Evolutionary conservation across 1,139 yeast species (phyloP), one percentile per base, ranked within the genome.

Genomic region (Protomyces lactucae-debilis): DNA sequence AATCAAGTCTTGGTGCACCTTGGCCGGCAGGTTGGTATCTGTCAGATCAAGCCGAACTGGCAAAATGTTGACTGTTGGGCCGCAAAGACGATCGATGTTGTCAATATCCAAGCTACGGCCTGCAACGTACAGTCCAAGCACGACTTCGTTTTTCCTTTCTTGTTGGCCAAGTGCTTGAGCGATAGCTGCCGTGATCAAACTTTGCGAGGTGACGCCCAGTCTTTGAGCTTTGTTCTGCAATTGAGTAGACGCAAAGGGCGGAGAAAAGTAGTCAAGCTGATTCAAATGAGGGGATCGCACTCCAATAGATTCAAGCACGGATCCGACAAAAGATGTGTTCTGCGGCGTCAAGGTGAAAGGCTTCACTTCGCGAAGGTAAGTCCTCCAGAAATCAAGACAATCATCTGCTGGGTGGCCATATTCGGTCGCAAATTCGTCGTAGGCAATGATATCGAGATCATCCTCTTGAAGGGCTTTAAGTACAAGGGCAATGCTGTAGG

Each of bases 71-170:
- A 70, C 64, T 2, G 69, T 68, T 1, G 72, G 72, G 35, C 55
- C 69, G 14, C 57, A 35, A 21, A 65, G 16, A 5, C 52, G 60
- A 12, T 64, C 40, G 3, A 65, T 23, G 1, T 65, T 64, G 12
- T 45, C 61, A 23, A 67, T 28, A 12, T 61, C 64, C 10, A 48
- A 48, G 14, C 70, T 64, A 14, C 72, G 61, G 1, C 72, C 72
- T 14, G 72, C 69, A 23, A 65, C 64, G 61, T 70, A 70, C n/a
- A 70, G 40, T 1, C 72, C 72, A 43, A 69, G 56, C 12, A 60
- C 57, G 5, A 65, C 57, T 16, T 23, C 14, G 12, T 37, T 28
- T 28, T 37, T 37, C 18, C 43, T 35, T n/a, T 54, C 45, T 10
- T 23, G 51, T 2, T 32, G 21, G 6, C 45, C 48, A 12, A 64